Evolutionary conservation across 2,329 filamentous ascomycete genomes (phyloP), one percentile per base, ranked within the genome.

Genomic region (Ciborinia camelliae): DNA sequence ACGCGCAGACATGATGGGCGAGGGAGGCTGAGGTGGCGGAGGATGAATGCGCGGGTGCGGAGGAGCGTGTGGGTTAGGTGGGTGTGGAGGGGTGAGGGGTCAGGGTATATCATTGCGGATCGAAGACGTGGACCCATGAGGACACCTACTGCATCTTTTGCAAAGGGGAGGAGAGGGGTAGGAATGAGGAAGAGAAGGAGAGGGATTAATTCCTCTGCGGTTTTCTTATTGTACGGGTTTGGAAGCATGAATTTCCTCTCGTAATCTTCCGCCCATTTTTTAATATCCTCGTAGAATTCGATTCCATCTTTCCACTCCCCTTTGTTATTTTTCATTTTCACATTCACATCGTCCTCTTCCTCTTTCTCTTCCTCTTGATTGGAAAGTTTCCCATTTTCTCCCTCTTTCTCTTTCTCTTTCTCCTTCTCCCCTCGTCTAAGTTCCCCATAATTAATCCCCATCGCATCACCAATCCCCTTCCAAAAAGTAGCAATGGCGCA

Each of bases 381-480:
- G n/a, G n/a, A n/a, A n/a, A n/a, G n/a, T n/a, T n/a, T n/a, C n/a
- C n/a, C n/a, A n/a, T n/a, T n/a, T n/a, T n/a, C n/a, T n/a, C n/a
- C n/a, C n/a, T n/a, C n/a, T n/a, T n/a, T n/a, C n/a, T n/a, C n/a
- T n/a, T n/a, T n/a, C n/a, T n/a, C n/a, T n/a, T 62, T 67, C 28
- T 53, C 20, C 18, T 1, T 23, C 12, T 39, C n/a, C 28, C 26
- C 32, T 12, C 3, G 14, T 4, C 14, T 7, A 8, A 41, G 43
- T 7, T 4, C 20, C 3, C n/a, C 6, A 69, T 84, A 85, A 55
- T 79, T 74, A 67, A 92, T 89, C 0, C 80, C 82, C 84, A 92
- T 89, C 61, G 84, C 84, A 70, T 91, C 86, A 18, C 89, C 90
- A 20, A 91, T 77, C 61, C 81, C 81, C 75, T 90, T 90, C 89